These are phyloP conservation scores for Piloderma croceum DNA, from an alignment of 768 basidiomycete species.

Conservation along the genomic window DNA sequence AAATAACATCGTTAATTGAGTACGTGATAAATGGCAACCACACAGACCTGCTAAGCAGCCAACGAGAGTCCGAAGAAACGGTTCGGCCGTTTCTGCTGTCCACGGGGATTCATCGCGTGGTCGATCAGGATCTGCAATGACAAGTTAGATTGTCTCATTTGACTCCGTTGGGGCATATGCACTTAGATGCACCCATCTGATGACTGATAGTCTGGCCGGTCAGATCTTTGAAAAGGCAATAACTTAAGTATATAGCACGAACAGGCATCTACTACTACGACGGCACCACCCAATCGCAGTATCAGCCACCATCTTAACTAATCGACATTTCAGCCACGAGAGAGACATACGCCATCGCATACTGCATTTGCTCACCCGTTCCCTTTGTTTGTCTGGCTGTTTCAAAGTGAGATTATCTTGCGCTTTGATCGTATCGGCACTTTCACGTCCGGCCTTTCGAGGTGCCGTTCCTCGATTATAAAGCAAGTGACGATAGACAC, in stretches of 20 bases:
- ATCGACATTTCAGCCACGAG: conserved; percentile 1
- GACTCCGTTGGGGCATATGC: conserved; percentile 9
- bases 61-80: conserved; percentile 54
- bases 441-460: conserved; percentile 32
- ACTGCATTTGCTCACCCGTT: neutral
- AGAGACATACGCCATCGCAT: neutral
- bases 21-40: neutral
- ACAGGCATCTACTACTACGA: conserved; percentile 72
- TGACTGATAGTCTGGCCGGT: conserved; percentile 41
- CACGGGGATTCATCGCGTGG: conserved; percentile 39
- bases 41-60: conserved; percentile 59
- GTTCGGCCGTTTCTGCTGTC: conserved; percentile 43
- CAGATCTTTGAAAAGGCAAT: conserved; percentile 3
- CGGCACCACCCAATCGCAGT: conserved; percentile 50
- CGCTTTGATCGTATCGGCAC: conserved; percentile 8
- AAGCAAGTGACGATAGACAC: conserved; percentile 74
- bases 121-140: conserved; percentile 34
- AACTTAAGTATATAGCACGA: conserved; percentile 21
- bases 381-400: too few species aligned
- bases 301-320: conserved; percentile 59
- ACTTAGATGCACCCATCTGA: conserved; percentile 74
- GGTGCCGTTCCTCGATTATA: conserved; percentile 75
- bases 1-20: neutral
- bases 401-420: too few species aligned
- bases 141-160: neutral